Percentiles rank a stretch among this genome's conserved stretches.
phyloP scores from a whole-genome alignment of 2,329 filamentous ascomycete genomes.

The Daldinia sp. region DNA sequence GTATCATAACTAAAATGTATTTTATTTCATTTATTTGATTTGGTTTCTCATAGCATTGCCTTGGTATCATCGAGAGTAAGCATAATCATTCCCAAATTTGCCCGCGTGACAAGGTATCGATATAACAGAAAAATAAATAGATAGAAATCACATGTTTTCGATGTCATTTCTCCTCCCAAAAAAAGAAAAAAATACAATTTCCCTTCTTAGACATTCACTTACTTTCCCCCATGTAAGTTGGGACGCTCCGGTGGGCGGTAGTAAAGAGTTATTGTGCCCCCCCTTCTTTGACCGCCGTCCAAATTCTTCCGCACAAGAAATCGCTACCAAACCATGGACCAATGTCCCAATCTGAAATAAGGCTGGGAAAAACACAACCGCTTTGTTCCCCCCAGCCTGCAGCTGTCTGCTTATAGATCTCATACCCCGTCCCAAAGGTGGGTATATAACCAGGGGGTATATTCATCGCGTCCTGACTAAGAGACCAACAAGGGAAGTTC shows the following conservation, averaged over 20 bases:
- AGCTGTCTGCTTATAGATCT: conserved; percentile 17
- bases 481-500: conserved; percentile 24
- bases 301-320: conserved; percentile 26
- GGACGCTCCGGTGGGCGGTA: conserved; percentile 36
- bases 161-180: conserved; percentile 30
- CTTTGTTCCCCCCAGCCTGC: conserved; percentile 18
- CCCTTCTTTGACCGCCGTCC: conserved; percentile 23
- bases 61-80: conserved; percentile 44
- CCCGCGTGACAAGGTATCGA: conserved; percentile 43
- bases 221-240: conserved; percentile 15
- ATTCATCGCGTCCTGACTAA: conserved; percentile 29
- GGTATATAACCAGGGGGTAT: conserved; percentile 18
- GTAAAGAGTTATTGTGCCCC: background rate
- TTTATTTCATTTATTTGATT: conserved; percentile 41
- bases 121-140: conserved; percentile 34
- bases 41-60: conserved; percentile 37
- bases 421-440: conserved; percentile 18
- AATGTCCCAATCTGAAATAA: conserved; percentile 22
- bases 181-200: conserved; percentile 33
- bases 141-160: conserved; percentile 38
- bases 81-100: conserved; percentile 39
- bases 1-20: conserved; percentile 28
- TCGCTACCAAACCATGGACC: conserved; percentile 16
- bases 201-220: conserved; percentile 34
- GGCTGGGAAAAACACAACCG: conserved; percentile 13